A percentile compares a stretch with the other conserved stretches of the same genome.
phyloP scores from a whole-genome alignment of 441 rosid species.

The Croton laevigatus region DNA sequence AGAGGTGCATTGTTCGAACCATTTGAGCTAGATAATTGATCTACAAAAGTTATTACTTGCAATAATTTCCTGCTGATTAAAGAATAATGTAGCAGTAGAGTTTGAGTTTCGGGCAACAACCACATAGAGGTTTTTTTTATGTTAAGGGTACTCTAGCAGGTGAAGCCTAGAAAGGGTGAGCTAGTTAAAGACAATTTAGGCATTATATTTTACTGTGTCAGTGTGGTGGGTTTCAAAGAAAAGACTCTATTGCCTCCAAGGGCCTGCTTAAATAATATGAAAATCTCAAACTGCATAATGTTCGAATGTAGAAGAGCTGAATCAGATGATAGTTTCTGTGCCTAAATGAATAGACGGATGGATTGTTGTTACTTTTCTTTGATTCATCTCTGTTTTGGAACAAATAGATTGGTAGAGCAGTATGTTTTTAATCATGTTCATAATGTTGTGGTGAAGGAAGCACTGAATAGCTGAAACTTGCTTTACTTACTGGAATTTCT shows the following conservation, averaged over 20 bases:
- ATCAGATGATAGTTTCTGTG: neutral
- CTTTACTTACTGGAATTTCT: neutral
- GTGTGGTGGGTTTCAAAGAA: neutral
- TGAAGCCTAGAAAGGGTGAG: neutral
- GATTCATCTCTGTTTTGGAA: neutral
- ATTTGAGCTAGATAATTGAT: too few species aligned
- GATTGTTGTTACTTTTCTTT: neutral
- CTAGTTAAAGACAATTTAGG: neutral
- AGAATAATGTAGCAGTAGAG: conserved; percentile 10
- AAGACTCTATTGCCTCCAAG: neutral
- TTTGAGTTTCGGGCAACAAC: conserved; percentile 10
- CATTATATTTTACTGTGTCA: neutral
- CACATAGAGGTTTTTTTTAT: neutral
- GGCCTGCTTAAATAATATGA: neutral
- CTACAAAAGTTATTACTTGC: neutral
- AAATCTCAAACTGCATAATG: neutral
- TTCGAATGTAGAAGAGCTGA: neutral
- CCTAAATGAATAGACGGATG: neutral
- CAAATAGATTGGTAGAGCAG: too few species aligned
- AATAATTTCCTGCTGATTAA: neutral
- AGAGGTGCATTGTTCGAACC: too few species aligned
- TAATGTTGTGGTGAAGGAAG: neutral
- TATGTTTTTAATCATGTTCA: neutral
- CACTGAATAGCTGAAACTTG: neutral
- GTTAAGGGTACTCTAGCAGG: neutral